Evolutionary conservation across 805 yeast genomes (phyloP), one percentile per base, ranked within the genome.

Genomic region (Yarrowia bubula): DNA sequence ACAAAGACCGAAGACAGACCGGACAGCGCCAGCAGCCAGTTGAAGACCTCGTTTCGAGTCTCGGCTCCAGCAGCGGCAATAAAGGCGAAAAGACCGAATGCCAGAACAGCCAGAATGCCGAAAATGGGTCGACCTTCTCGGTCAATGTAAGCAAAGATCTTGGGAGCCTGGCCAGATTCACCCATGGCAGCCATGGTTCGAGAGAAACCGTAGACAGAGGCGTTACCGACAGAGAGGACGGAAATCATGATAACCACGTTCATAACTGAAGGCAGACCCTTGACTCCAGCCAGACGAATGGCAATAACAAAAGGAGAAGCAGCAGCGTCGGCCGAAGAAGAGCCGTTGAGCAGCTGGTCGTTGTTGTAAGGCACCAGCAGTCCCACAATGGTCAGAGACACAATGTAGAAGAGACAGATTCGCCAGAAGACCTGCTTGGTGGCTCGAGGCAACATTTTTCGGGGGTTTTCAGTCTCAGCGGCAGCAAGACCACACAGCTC

Each of bases 221-320:
- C 83, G 71, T 88, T 87, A 66, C 89, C 90, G 50, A 87, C 92
- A 8, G 91, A 86, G 55, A 86, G 33, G 92, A 89, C 44, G 13
- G 44, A 41, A 11, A 41, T 41, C 44, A 41, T 41, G 44, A 41
- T 41, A 22, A 41, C 44, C 28, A 41, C 55, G 55, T 48, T 48
- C 55, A 48, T 48, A 13, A 48, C 55, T 8, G 55, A 48, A 10
- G 55, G 55, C 4, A 48, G 55, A 7, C 55, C 55, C 31, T 48
- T 48, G 31, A 48, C 41, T 13, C 55, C 55, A 1, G 55, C 55
- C 2, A 48, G 41, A 7, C 55, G 41, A 8, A 48, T 48, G 13
- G 55, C 55, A 75, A 89, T 84, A 60, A 88, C 93, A 70, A 87
- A 84, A 8, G 92, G 92, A 13, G 90, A 86, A 1, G 89, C 86